phyloP scores from a whole-genome alignment of 257 asterid species.

The Salvia miltiorrhiza region DNA sequence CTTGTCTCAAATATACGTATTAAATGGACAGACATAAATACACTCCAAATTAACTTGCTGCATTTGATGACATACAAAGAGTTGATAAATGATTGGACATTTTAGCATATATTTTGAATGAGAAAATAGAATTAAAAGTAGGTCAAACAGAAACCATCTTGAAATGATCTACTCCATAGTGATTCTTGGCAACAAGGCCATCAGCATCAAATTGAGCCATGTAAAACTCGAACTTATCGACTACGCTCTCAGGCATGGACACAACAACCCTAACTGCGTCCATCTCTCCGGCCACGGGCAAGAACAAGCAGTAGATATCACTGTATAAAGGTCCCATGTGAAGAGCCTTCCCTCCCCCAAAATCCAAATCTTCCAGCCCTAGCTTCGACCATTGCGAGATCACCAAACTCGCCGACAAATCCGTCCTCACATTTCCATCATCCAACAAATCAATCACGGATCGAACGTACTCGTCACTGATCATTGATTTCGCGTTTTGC shows the following conservation, averaged over 20 bases:
- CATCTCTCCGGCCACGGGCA: slow-evolving; percentile 49
- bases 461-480: slow-evolving; percentile 38
- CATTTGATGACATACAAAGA: not conserved
- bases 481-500: slow-evolving; percentile 50
- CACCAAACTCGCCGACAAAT: slow-evolving; percentile 57
- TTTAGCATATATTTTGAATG: no score
- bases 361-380: slow-evolving; percentile 76
- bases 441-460: slow-evolving; percentile 58
- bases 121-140: no score
- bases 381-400: slow-evolving; percentile 81
- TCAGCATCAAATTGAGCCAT: slow-evolving; percentile 53
- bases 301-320: slow-evolving; percentile 64
- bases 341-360: slow-evolving; percentile 70
- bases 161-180: slow-evolving; percentile 32
- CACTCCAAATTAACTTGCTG: no score
- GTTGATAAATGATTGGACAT: not conserved
- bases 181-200: slow-evolving; percentile 17
- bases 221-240: slow-evolving; percentile 50
- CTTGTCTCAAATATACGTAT: no score
- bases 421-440: slow-evolving; percentile 32
- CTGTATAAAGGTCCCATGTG: slow-evolving; percentile 76
- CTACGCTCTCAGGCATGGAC: slow-evolving; percentile 58
- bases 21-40: no score
- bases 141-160: slow-evolving; percentile 42
- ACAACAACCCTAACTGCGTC: slow-evolving; percentile 55